phyloP scores from a whole-genome alignment of 495 filamentous ascomycete genomes.

The Xylaria flabelliformis region DNA sequence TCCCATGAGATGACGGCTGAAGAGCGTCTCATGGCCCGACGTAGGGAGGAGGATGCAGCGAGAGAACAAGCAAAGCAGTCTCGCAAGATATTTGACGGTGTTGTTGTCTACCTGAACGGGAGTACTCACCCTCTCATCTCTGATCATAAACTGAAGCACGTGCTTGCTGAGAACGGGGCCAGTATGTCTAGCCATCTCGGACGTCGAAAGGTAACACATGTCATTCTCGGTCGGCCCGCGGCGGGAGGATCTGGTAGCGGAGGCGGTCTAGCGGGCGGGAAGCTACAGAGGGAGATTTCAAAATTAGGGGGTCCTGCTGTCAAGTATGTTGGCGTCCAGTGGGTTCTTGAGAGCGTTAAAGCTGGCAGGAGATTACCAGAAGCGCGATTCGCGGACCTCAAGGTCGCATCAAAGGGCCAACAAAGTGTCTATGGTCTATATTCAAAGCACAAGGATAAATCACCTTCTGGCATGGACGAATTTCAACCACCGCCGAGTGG shows the following conservation, averaged over 20 bases:
- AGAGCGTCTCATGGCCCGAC: slow-evolving; percentile 40
- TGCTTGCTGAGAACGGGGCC: slow-evolving; percentile 77
- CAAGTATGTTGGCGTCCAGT: slow-evolving; percentile 85
- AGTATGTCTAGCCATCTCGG: slow-evolving; percentile 69
- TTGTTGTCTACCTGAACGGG: slow-evolving; percentile 87
- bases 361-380: slow-evolving; percentile 77
- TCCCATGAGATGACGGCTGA: slow-evolving; percentile 32
- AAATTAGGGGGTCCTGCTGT: slow-evolving; percentile 67
- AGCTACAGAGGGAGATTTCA: slow-evolving; percentile 82
- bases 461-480: not conserved
- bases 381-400: slow-evolving; percentile 67
- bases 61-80: slow-evolving; percentile 35
- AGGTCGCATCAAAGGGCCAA: slow-evolving; percentile 65
- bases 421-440: slow-evolving; percentile 65
- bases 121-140: slow-evolving; percentile 80
- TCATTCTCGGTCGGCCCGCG: slow-evolving; percentile 73
- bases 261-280: slow-evolving; percentile 79
- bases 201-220: slow-evolving; percentile 80
- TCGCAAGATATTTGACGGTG: slow-evolving; percentile 63
- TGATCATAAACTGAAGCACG: slow-evolving; percentile 83
- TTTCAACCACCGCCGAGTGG: slow-evolving; percentile 18
- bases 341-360: slow-evolving; percentile 83
- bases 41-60: slow-evolving; percentile 45
- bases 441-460: slow-evolving; percentile 28
- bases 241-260: slow-evolving; percentile 49